phyloP scores from a whole-genome alignment of 2,329 filamentous ascomycete genomes.

The Sodiomyces alkalinus region DNA sequence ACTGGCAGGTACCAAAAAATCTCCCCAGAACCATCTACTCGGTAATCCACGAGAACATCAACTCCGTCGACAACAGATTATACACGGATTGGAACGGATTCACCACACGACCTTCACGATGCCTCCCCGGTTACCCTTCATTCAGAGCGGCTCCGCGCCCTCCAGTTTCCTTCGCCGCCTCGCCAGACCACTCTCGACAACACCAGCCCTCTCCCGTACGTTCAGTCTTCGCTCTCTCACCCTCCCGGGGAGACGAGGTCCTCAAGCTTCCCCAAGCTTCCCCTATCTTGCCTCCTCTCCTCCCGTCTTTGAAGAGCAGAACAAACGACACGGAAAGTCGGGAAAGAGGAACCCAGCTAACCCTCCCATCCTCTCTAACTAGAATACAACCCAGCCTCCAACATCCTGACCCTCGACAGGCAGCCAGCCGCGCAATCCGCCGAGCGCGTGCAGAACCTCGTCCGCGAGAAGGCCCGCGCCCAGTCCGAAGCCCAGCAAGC shows the following conservation, averaged over 20 bases:
- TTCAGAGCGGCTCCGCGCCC: conserved; percentile 6
- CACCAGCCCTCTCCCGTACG: conserved; percentile 4
- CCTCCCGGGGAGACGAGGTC: too few species aligned
- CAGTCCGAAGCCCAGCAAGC: conserved; percentile 8
- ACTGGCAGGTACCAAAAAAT: too few species aligned
- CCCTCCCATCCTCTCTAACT: background rate
- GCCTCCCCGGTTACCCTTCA: conserved; percentile 22
- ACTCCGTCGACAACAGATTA: too few species aligned
- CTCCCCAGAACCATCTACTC: too few species aligned
- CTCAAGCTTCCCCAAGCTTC: background rate
- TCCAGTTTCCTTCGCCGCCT: conserved; percentile 5
- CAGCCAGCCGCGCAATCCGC: conserved; percentile 1
- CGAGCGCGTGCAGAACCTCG: conserved; percentile 5
- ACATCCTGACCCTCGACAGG: conserved; percentile 7
- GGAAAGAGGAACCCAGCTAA: background rate
- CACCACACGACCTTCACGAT: conserved; percentile 17
- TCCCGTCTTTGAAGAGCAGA: too few species aligned
- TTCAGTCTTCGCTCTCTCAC: background rate
- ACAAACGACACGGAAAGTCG: too few species aligned
- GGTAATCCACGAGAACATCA: too few species aligned
- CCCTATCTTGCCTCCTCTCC: too few species aligned
- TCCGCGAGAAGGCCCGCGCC: conserved; percentile 11
- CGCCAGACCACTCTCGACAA: conserved; percentile 7
- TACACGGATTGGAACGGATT: too few species aligned
- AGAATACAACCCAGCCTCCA: conserved; percentile 3